phyloP scores from a whole-genome alignment of 2,329 filamentous ascomycete species.

The Sarocladium oryzae region DNA sequence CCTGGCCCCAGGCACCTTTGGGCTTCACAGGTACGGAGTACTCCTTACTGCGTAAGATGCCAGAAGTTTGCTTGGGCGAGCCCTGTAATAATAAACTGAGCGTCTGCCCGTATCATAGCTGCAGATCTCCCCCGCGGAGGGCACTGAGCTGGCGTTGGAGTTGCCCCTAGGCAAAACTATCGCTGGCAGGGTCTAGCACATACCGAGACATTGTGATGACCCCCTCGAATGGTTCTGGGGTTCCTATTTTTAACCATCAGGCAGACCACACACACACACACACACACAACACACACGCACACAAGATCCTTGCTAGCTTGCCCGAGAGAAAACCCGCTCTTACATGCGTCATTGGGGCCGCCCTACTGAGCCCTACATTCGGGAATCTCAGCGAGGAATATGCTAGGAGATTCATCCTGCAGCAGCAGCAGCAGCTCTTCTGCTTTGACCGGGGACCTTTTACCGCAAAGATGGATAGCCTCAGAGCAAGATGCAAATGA shows the following conservation, averaged over 20 bases:
- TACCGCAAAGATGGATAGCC: too few species aligned
- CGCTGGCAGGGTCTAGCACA: not conserved
- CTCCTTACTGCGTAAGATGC: too few species aligned
- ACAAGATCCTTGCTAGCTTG: constrained; percentile 3
- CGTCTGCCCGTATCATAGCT: not conserved
- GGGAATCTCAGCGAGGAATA: not conserved
- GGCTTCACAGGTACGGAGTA: too few species aligned
- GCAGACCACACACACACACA: not conserved
- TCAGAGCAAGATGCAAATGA: not conserved
- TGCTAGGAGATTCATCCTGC: not conserved
- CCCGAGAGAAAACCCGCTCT: constrained; percentile 3
- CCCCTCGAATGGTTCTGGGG: not conserved
- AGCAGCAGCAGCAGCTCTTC: too few species aligned
- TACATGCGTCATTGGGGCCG: constrained; percentile 8
- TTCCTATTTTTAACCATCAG: constrained; percentile 8
- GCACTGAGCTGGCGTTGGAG: not conserved
- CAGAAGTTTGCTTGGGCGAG: too few species aligned
- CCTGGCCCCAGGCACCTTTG: too few species aligned
- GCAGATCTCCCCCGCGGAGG: not conserved
- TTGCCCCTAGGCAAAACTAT: not conserved
- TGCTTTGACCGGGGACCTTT: too few species aligned
- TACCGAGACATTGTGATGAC: not conserved
- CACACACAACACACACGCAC: too few species aligned
- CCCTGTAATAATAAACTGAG: too few species aligned
- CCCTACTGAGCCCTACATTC: constrained; percentile 2